Conservation (phyloP, 2,329 filamentous ascomycete genomes). For the Penicillium sp. region DNA sequence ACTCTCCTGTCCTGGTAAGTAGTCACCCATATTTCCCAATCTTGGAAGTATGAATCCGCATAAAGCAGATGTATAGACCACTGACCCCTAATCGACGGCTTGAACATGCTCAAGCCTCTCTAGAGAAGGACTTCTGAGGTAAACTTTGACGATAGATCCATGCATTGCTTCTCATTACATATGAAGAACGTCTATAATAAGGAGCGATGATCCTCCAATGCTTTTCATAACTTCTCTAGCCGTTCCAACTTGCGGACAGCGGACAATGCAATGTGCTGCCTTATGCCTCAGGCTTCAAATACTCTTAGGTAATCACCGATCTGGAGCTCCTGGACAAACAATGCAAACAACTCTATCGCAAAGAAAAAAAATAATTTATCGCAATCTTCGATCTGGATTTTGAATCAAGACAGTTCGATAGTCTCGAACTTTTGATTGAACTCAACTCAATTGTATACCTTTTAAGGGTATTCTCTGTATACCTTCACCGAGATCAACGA, state of each 20-base stretch:
- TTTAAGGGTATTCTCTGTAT: neutral
- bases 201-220: neutral
- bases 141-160: neutral
- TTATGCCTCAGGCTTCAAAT: neutral
- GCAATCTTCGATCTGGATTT: slow-evolving; percentile 10
- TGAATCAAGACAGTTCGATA: slow-evolving; percentile 10
- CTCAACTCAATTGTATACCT: neutral
- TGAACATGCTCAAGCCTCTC: neutral
- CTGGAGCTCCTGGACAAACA: slow-evolving; percentile 17
- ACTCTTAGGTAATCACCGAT: neutral
- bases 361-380: slow-evolving; percentile 31
- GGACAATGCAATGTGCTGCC: neutral
- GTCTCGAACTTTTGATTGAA: slow-evolving; percentile 2
- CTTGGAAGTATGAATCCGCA: neutral
- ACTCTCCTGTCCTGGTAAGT: neutral
- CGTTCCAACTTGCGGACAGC: neutral
- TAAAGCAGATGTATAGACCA: neutral
- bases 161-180: neutral
- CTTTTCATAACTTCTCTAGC: neutral
- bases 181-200: neutral
- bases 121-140: neutral
- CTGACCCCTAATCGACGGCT: neutral
- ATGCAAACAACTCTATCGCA: slow-evolving; percentile 25
- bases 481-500: slow-evolving; percentile 3
- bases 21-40: neutral